Evolutionary conservation across 352 stramenopile species (phyloP).

Genomic region (Phytophthora tentaculata): DNA sequence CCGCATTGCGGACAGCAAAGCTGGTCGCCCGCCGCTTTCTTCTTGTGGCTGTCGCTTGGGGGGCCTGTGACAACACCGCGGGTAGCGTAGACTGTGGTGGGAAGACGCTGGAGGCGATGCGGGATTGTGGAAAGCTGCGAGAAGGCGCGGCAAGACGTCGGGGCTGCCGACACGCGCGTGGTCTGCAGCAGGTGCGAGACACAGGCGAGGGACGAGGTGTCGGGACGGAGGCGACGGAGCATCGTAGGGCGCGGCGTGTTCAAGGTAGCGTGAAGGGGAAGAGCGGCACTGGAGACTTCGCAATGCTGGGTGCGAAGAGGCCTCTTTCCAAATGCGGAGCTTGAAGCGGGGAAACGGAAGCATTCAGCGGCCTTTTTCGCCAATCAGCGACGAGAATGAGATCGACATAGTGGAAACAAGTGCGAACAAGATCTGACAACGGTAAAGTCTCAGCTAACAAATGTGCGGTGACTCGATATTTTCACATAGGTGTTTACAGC

Average conservation of each 20-base stretch:
- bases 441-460: conserved; percentile 3
- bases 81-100: neutral
- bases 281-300: neutral
- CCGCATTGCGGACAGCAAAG: conserved; percentile 78
- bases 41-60: conserved; percentile 20
- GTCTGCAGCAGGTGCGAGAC: conserved; percentile 26
- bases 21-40: conserved; percentile 30
- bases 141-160: conserved; percentile 16
- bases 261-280: neutral
- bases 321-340: conserved; percentile 28
- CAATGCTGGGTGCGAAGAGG: conserved; percentile 2
- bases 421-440: neutral
- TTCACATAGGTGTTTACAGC: too few relatives aligned
- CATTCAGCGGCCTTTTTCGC: conserved; percentile 15
- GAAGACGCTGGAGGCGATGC: conserved; percentile 1
- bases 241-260: conserved; percentile 14
- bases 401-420: neutral
- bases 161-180: conserved; percentile 4
- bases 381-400: conserved; percentile 5
- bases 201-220: conserved; percentile 10
- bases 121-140: conserved; percentile 13
- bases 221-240: conserved; percentile 30
- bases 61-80: conserved; percentile 26
- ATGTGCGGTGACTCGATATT: too few relatives aligned
- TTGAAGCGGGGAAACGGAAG: conserved; percentile 34